Evolutionary conservation across 1,284 basidiomycete species (phyloP), one percentile per base, ranked within the genome.

Genomic region (Coniferiporia sulphurascens): DNA sequence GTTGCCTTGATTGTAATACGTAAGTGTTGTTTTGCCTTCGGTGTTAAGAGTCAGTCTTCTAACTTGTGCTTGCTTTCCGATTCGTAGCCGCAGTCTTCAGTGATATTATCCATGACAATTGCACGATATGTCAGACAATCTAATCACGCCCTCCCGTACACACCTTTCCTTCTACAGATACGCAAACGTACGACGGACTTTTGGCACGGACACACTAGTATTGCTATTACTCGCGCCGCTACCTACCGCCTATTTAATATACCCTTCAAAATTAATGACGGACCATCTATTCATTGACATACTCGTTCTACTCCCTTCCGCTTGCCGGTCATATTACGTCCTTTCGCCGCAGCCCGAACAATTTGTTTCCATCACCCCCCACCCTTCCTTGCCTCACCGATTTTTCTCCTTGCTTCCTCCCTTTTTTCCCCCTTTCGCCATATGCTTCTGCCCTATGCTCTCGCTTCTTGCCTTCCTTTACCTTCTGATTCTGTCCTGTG

Each of bases 1-100:
- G 80, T 86, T 48, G 87, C 86, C 35, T 81, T 98, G 65, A 80
- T 92, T 68, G 83, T 78, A 67, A 71, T 88, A 63, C 90, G 90
- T 92, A 74, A 77, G 89, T 84, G 6, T 52, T 21, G 17, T 21
- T 43, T 10, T 27, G 6, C n/a, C n/a, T n/a, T n/a, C 38, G n/a
- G 3, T 43, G 27, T 56, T 52, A 46, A 58, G 55, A 38, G 52
- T 27, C 34, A 34, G 19, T 48, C 22, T 43, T 46, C 43, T 35
- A 51, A 64, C 51, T 41, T 64, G 60, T 7, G 57, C 21, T 54
- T 51, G 12, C 32, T 48, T 45, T 60, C 55, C 65, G 50, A 65
- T 27, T 27, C 5, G 27, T 27, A 90, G 88, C 88, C 60, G 79
- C 79, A 65, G 72, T 79, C 56, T 81, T 89, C 76, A 85, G 81